Evolutionary conservation across 495 filamentous ascomycete species (phyloP).

Genomic region (Cenococcum geophilum): DNA sequence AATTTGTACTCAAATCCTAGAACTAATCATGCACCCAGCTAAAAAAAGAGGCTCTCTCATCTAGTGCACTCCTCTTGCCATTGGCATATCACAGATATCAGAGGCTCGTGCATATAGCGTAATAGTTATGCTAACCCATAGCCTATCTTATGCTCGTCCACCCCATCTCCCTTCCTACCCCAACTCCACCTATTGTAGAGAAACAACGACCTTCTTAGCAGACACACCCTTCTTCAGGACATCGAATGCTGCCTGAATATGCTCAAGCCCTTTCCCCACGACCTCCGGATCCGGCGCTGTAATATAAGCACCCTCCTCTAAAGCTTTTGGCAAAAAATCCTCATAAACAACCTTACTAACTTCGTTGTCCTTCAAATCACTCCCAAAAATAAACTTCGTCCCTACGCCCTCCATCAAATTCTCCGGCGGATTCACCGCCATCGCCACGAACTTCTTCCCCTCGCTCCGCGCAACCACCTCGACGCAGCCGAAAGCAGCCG

Average conservation of each 20-base stretch:
- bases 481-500: not conserved
- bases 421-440: not conserved
- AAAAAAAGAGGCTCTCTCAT: no score
- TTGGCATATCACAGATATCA: no score
- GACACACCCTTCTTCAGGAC: conserved; percentile 20
- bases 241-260: conserved; percentile 12
- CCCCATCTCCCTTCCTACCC: no score
- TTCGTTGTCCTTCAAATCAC: conserved; percentile 12
- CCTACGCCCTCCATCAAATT: not conserved
- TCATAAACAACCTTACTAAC: conserved; percentile 12
- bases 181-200: not conserved
- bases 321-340: conserved; percentile 11
- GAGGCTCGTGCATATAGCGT: no score
- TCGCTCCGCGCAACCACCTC: not conserved
- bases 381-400: not conserved
- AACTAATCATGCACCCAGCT: no score
- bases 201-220: conserved; percentile 20
- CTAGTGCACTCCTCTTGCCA: no score
- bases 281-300: conserved; percentile 17
- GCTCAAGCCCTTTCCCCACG: conserved; percentile 19
- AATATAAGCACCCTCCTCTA: conserved; percentile 10
- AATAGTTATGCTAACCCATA: no score
- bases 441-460: not conserved
- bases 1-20: no score
- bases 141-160: no score